A percentile compares a stretch with the other conserved stretches of the same genome.
These are phyloP conservation scores for Neurospora terricola DNA, from an alignment of 495 filamentous ascomycete genomes.

Conservation along the genomic window DNA sequence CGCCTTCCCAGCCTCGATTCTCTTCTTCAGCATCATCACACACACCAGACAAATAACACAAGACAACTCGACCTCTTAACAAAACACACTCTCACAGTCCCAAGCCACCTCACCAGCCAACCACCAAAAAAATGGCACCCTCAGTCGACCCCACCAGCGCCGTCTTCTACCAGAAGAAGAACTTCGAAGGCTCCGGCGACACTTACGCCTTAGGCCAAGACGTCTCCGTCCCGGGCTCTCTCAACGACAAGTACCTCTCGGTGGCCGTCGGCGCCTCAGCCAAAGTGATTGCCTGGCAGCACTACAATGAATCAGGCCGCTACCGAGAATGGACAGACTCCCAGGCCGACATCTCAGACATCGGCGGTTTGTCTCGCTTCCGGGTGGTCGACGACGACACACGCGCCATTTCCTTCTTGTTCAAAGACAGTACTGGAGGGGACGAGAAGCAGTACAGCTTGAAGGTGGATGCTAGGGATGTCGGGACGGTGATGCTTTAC, in stretches of 20 bases:
- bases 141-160: not conserved
- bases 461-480: not conserved
- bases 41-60: not conserved
- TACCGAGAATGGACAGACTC: not conserved
- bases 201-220: not conserved
- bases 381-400: not conserved
- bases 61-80: not conserved
- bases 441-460: not conserved
- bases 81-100: not conserved
- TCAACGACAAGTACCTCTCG: conserved; percentile 6
- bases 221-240: not conserved
- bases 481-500: not conserved
- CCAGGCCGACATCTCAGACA: not conserved
- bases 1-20: not conserved
- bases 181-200: not conserved
- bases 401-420: not conserved
- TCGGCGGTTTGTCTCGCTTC: conserved; percentile 2
- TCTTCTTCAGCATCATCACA: not conserved
- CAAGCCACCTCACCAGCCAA: not conserved
- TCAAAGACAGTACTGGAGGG: conserved; percentile 3
- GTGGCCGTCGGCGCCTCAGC: not conserved
- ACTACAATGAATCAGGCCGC: conserved; percentile 1
- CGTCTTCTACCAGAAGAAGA: conserved; percentile 1
- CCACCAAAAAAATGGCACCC: not conserved
- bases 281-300: conserved; percentile 6